Evolutionary conservation across 2,329 filamentous ascomycete genomes (phyloP).

Genomic region (Rhytidhysteron rufulum): DNA sequence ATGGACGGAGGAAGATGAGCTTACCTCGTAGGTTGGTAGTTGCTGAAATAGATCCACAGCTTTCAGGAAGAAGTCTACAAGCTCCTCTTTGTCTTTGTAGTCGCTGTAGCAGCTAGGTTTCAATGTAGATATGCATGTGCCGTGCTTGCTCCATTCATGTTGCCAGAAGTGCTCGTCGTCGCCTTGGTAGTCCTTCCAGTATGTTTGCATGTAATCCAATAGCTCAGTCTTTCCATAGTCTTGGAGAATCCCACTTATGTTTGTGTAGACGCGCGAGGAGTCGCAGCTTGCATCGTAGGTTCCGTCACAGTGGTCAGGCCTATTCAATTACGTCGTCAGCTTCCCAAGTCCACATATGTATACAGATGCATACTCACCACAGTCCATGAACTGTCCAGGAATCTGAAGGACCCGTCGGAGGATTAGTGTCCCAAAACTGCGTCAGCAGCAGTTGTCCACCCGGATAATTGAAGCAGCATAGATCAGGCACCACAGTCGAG

Average conservation of each 20-base stretch:
- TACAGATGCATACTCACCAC: slow-evolving; percentile 41
- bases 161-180: slow-evolving; percentile 64
- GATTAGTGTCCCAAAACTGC: slow-evolving; percentile 72
- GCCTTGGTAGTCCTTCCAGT: slow-evolving; percentile 68
- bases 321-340: slow-evolving; percentile 8
- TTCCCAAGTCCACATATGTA: background rate
- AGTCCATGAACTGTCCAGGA: slow-evolving; percentile 74
- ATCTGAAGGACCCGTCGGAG: slow-evolving; percentile 61
- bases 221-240: slow-evolving; percentile 53
- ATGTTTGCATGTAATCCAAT: slow-evolving; percentile 63
- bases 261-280: slow-evolving; percentile 56
- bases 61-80: slow-evolving; percentile 65
- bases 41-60: slow-evolving; percentile 63
- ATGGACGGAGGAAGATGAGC: slow-evolving; percentile 5
- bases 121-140: slow-evolving; percentile 69
- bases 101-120: slow-evolving; percentile 60
- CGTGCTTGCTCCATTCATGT: slow-evolving; percentile 70
- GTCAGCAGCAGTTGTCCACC: slow-evolving; percentile 69
- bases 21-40: slow-evolving; percentile 60
- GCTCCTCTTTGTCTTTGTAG: slow-evolving; percentile 58
- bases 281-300: slow-evolving; percentile 67
- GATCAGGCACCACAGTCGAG: slow-evolving; percentile 56
- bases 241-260: slow-evolving; percentile 61
- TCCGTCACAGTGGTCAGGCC: slow-evolving; percentile 61
- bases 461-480: slow-evolving; percentile 72